Evolutionary conservation across 495 filamentous ascomycete species (phyloP), one percentile per base, ranked within the genome.

Genomic region (Podospora didyma): DNA sequence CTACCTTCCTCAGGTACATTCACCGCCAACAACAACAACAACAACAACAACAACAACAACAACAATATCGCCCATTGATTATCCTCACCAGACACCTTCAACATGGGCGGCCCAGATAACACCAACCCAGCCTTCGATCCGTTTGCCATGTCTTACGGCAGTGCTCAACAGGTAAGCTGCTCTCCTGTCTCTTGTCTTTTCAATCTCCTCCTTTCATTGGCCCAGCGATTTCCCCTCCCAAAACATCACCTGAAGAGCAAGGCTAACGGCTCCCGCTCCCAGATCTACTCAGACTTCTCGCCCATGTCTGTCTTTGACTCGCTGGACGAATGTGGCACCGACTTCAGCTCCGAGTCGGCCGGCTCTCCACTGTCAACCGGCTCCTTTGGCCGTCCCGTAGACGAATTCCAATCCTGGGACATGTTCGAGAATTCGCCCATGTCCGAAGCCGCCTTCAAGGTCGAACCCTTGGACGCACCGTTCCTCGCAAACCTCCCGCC

Each of bases 301-400:
- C 68, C 68, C 10, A 39, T 48, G 4, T 64, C 59, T 24, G 19
- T 69, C 42, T 61, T 66, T 42, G 55, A 57, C 24, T 42, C 22
- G 20, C 22, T 52, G 2, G 62, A 67, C 16, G 66, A 67, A 56
- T 69, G 65, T 34, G 55, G 31, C 51, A 53, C 64, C 22, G 66
- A 71, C 61, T 66, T 69, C 59, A 54, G 54, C 10, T 63, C 64
- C 12, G 67, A 69, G 45, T 69, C 69, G 7, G 61, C 67, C 16
- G 52, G 61, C 12, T 66, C 66, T 7, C 62, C 64, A 3, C 45
- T 28, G 21, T 69, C 64, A 11, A 50, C 66, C 24, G 62, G 52
- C 47, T 65, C 68, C 4, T 69, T 56, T 45, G 51, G 59, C 41
- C 56, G 55, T 56, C 49, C 68, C 24, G 44, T 57, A 7, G 64